Evolutionary conservation across 495 filamentous ascomycete genomes (phyloP), one percentile per base, ranked within the genome.

Genomic region (Aspergillus cristatus): DNA sequence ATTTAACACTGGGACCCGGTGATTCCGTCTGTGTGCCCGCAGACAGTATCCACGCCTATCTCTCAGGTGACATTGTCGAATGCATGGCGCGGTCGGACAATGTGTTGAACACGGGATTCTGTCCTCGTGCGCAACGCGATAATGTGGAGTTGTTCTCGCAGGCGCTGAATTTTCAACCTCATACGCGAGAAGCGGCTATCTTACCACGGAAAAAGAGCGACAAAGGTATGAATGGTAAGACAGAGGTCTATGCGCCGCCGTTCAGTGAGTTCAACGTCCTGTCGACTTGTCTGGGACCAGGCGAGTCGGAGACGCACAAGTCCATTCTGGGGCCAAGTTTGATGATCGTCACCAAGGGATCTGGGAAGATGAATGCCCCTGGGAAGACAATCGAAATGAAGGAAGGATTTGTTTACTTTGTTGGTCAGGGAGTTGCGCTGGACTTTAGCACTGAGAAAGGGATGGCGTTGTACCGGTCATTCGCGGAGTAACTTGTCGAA

Each of bases 61-160:
- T 89, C 2, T 71, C 72, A 31, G 86, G 86, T 0, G 80, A 87
- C 55, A 85, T 89, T 33, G 75, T 91, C 39, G 83, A 89, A 54
- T 87, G 84, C 62, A 89, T 91, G 84, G 84, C 83, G 2, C 76
- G 84, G 14, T 81, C 73, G 22, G 81, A 89, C 58, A 86, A 89
- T 37, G 82, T 90, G 16, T 65, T 88, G 10, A 84, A 82, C 43
- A 73, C 72, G 3, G 82, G 84, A 0, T 85, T 88, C 65, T 86
- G 81, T 48, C 81, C 82, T 1, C 65, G 63, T 0, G 63, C 74
- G 0, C 72, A 82, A 16, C 65, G 80, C 18, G 71, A 84, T 41
- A 74, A 60, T 37, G 66, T 77, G 29, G 76, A 83, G 18, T 41
- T 76, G 7, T 88, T 87, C 55, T 62, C 62, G 22, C 54, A 68